These are phyloP conservation scores for Podospora pseudopauciseta DNA, from an alignment of 495 filamentous ascomycete species.

Conservation along the genomic window DNA sequence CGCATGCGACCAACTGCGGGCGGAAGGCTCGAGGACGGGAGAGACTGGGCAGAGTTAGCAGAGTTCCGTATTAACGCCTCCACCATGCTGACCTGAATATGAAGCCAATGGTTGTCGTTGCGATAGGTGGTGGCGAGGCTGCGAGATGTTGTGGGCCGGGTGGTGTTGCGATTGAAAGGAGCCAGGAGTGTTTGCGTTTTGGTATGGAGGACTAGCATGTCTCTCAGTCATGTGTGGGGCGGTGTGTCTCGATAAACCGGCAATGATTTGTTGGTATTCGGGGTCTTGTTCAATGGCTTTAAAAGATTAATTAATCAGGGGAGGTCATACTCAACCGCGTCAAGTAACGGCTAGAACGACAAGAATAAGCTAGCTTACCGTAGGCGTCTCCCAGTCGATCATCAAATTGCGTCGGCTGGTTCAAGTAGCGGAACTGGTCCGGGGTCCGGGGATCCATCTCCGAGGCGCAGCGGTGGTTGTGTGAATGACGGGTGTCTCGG, in stretches of 20 bases:
- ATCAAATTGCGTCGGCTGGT: background rate
- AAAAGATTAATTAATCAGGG: background rate
- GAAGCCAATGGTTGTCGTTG: background rate
- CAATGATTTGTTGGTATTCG: background rate
- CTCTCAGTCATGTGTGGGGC: background rate
- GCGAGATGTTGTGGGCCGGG: background rate
- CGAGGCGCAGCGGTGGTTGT: background rate
- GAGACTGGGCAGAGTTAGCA: background rate
- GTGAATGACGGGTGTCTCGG: background rate
- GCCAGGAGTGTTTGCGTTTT: background rate
- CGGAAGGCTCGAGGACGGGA: background rate
- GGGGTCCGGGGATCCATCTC: background rate
- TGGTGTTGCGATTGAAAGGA: background rate
- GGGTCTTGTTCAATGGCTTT: background rate
- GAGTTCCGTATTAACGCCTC: no score
- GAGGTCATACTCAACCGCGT: background rate
- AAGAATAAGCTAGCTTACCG: background rate
- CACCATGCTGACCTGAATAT: background rate
- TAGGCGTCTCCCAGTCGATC: background rate
- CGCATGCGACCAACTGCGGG: background rate
- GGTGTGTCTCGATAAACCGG: background rate
- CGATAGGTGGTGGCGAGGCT: background rate
- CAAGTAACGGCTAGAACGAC: no score
- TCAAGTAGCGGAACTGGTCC: background rate
- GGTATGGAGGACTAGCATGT: background rate